Conservation (phyloP, 495 filamentous ascomycete genomes). For the Hyaloscypha variabilis region DNA sequence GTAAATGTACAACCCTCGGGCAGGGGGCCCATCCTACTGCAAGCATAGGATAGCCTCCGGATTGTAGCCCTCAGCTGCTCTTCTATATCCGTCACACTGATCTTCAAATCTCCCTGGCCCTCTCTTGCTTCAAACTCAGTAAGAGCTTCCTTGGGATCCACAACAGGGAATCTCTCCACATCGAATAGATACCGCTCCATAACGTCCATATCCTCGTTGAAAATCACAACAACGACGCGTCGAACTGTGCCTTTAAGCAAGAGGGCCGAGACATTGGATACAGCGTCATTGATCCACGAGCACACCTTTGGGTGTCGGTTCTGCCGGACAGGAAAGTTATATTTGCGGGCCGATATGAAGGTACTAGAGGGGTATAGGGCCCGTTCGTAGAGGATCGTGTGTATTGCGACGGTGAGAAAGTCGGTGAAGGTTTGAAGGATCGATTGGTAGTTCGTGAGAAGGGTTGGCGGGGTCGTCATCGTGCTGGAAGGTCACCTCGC, state of each 20-base stretch:
- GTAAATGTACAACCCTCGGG: conserved; percentile 83
- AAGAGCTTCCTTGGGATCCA: conserved; percentile 48
- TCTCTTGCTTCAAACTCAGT: conserved; percentile 36
- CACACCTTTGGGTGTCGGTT: conserved; percentile 89
- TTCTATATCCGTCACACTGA: conserved; percentile 58
- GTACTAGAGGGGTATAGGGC: conserved; percentile 77
- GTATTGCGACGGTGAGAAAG: conserved; percentile 87
- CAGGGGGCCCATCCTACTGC: conserved; percentile 46
- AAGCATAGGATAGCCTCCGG: conserved; percentile 22
- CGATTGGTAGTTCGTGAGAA: conserved; percentile 29
- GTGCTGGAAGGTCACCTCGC: background rate
- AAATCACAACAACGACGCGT: conserved; percentile 76
- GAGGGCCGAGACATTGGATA: conserved; percentile 73
- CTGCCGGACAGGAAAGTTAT: conserved; percentile 88
- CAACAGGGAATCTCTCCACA: conserved; percentile 71
- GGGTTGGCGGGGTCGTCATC: conserved; percentile 28
- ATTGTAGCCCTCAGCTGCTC: conserved; percentile 69
- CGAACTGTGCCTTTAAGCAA: conserved; percentile 65
- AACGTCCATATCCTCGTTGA: conserved; percentile 49
- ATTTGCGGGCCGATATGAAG: conserved; percentile 81
- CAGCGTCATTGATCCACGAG: conserved; percentile 85
- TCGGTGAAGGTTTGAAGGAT: conserved; percentile 64
- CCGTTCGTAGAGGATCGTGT: conserved; percentile 91
- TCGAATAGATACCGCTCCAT: conserved; percentile 90
- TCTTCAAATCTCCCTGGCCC: conserved; percentile 35